Evolutionary conservation across 192 early-diverging fungal genomes (phyloP).

Genomic region (Linnemannia zychae): DNA sequence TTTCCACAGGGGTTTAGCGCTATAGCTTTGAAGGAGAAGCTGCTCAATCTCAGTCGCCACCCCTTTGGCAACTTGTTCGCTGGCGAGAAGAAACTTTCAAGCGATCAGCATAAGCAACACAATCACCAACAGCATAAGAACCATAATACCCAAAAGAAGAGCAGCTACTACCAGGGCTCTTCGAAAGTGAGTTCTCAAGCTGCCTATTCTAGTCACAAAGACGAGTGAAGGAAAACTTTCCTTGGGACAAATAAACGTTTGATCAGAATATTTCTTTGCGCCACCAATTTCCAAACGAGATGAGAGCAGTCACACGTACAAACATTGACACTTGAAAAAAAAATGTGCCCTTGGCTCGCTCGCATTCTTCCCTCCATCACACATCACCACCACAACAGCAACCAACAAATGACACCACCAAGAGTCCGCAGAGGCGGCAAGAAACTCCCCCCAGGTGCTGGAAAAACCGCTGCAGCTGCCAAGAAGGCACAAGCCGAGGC

Average conservation of each 20-base stretch:
- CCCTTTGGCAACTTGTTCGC: background rate
- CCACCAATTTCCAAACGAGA: too few relatives aligned
- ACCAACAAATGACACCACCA: constrained; percentile 39
- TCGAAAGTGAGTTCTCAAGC: background rate
- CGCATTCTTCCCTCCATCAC: background rate
- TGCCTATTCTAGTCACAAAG: background rate
- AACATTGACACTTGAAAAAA: background rate
- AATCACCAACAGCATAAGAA: background rate
- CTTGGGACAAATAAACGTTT: constrained; percentile 2
- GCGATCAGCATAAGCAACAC: background rate
- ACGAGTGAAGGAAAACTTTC: constrained; percentile 2
- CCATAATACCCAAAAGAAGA: background rate
- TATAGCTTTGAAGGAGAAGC: background rate
- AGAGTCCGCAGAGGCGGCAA: constrained; percentile 28
- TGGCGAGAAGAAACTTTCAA: background rate
- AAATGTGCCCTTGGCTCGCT: background rate
- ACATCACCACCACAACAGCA: background rate
- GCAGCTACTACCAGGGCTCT: background rate
- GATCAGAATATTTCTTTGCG: background rate
- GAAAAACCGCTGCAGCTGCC: constrained; percentile 30
- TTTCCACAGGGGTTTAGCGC: background rate
- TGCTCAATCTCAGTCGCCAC: background rate
- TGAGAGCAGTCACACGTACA: too few relatives aligned
- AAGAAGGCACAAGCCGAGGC: constrained; percentile 11
- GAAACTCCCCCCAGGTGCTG: constrained; percentile 40